Evolutionary conservation across 345 rosid genomes (phyloP), one percentile per base, ranked within the genome.

Genomic region (Nephelium lappaceum): DNA sequence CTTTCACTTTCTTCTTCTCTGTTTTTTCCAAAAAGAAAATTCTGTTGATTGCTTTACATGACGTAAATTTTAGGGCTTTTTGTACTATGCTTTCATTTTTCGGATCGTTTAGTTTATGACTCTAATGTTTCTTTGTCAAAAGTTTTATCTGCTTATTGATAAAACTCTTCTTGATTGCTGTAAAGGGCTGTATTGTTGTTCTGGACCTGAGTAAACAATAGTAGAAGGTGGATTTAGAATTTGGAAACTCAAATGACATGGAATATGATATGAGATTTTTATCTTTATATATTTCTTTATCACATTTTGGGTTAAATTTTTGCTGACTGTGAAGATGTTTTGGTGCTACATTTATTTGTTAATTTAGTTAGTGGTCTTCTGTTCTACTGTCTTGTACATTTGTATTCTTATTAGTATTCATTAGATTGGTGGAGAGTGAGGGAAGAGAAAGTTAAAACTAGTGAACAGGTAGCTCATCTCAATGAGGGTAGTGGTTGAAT

Each of bases 61-160:
- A 63, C 47, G 45, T 75, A 36, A 47, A 27, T 63, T 42, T 75
- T 75, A 75, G 78, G 78, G 78, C 71, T 75, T 75, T 64, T 74
- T 8, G 16, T 39, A 27, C 24, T 5, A 5, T 75, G 45, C 5
- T 57, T 57, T 38, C 42, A 23, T 57, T 39, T 72, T 38, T 0
- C 51, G 66, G 12, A 25, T 51, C 14, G 9, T 45, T 21, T 19
- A 58, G 39, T 72, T 36, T 12, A 58, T 57, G 6, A 72, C 23
- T 62, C 12, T 63, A 67, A 11, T 75, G 47, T 74, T 73, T 61
- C 38, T 61, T 60, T 73, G 36, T 73, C 11, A 41, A 73, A 61
- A 6, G 55, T 23, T 70, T 25, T n/a, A 21, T 57, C 62, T n/a
- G 27, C 25, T 60, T 21, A 60, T 10, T 60, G 25, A 60, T n/a